Evolutionary conservation across 257 asterid species (phyloP).

Genomic region (Orobanche coerulescens): DNA sequence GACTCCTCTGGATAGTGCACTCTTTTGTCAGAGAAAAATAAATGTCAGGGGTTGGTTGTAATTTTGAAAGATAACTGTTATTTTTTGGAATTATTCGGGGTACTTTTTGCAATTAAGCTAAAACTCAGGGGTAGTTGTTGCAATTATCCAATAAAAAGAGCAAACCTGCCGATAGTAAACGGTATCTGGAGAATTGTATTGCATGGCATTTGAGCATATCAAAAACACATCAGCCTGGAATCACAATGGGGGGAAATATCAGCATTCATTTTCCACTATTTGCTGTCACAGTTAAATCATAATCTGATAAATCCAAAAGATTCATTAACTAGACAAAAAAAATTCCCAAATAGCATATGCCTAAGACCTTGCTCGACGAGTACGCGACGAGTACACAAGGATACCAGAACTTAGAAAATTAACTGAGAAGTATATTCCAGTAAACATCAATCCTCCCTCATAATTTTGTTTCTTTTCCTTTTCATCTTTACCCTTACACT

Average conservation of each 20-base stretch:
- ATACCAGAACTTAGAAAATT: not conserved
- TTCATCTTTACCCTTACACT: too few relatives aligned
- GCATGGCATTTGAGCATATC: constrained; percentile 94
- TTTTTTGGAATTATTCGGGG: not conserved
- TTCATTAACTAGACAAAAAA: not conserved
- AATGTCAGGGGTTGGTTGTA: not conserved
- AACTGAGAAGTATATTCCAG: too few relatives aligned
- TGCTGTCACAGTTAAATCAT: not conserved
- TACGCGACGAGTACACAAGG: not conserved
- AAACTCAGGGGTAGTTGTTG: not conserved
- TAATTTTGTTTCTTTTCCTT: too few relatives aligned
- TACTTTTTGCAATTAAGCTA: not conserved
- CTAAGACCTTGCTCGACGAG: constrained; percentile 1
- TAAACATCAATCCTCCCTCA: too few relatives aligned
- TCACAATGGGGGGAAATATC: constrained; percentile 11
- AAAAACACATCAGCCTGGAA: constrained; percentile 79
- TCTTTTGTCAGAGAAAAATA: too few relatives aligned
- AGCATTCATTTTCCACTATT: constrained; percentile 3
- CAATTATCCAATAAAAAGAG: not conserved
- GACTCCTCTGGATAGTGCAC: too few relatives aligned
- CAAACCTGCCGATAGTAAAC: constrained; percentile 87
- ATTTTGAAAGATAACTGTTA: too few relatives aligned
- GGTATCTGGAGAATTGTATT: constrained; percentile 75
- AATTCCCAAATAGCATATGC: not conserved
- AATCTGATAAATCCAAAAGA: constrained; percentile 5